These are phyloP conservation scores for Oidium heveae DNA, from an alignment of 2,329 filamentous ascomycete genomes.

Conservation along the genomic window DNA sequence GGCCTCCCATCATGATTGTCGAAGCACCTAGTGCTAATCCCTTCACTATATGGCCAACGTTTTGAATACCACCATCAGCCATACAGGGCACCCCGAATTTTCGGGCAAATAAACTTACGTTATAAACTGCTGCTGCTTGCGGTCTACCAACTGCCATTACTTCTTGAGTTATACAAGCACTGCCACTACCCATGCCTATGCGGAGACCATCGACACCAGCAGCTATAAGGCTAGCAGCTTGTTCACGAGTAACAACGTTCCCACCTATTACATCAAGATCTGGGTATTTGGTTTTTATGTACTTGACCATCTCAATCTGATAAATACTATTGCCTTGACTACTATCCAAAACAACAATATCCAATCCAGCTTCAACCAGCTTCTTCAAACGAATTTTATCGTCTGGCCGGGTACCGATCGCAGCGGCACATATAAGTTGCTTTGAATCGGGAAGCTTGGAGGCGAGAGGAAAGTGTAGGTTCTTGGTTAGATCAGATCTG, in stretches of 20 bases:
- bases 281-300: slow-evolving; percentile 70
- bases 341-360: slow-evolving; percentile 86
- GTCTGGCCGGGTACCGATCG: slow-evolving; percentile 82
- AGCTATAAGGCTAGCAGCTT: slow-evolving; percentile 75
- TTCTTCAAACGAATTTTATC: slow-evolving; percentile 70
- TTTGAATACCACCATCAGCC: slow-evolving; percentile 92
- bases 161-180: slow-evolving; percentile 96
- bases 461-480: slow-evolving; percentile 84
- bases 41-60: slow-evolving; percentile 97
- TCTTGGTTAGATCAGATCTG: slow-evolving; percentile 93
- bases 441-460: slow-evolving; percentile 94
- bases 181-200: slow-evolving; percentile 97
- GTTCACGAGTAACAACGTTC: slow-evolving; percentile 94
- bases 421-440: slow-evolving; percentile 85
- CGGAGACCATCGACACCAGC: slow-evolving; percentile 89
- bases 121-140: slow-evolving; percentile 80
- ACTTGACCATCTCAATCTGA: slow-evolving; percentile 96
- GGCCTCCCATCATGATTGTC: slow-evolving; percentile 97
- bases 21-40: slow-evolving; percentile 82
- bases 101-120: slow-evolving; percentile 68
- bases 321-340: slow-evolving; percentile 97
- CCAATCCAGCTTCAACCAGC: slow-evolving; percentile 81
- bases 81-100: slow-evolving; percentile 94
- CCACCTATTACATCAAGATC: slow-evolving; percentile 84
- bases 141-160: slow-evolving; percentile 97